These are phyloP conservation scores for Rhododendron henanense DNA, from an alignment of 148 eudicot genomes.

Conservation along the genomic window DNA sequence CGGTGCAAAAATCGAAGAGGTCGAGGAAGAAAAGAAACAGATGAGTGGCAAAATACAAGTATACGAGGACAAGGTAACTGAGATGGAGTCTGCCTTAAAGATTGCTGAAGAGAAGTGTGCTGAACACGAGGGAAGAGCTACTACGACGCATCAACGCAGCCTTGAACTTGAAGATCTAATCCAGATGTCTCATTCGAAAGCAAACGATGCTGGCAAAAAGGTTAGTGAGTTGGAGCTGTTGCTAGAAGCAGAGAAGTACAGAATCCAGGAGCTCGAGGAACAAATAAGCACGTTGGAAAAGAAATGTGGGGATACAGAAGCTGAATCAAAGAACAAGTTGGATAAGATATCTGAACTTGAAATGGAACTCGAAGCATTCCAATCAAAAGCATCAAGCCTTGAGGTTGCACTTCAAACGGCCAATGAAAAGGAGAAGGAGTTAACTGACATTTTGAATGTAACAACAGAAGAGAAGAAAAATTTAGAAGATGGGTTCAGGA, in stretches of 20 bases:
- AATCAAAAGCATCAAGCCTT: slow-evolving; percentile 40
- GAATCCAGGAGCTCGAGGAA: slow-evolving; percentile 66
- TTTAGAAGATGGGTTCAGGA: slow-evolving; percentile 46
- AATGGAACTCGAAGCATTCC: slow-evolving; percentile 45
- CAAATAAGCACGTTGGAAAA: slow-evolving; percentile 46
- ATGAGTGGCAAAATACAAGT: slow-evolving; percentile 26
- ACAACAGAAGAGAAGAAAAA: slow-evolving; percentile 51
- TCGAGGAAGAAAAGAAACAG: slow-evolving; percentile 42
- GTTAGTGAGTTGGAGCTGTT: slow-evolving; percentile 49
- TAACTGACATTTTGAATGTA: slow-evolving; percentile 34
- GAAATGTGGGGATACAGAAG: slow-evolving; percentile 49
- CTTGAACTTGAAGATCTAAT: slow-evolving; percentile 60
- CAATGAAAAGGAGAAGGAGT: slow-evolving; percentile 49
- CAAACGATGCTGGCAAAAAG: slow-evolving; percentile 58
- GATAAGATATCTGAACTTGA: slow-evolving; percentile 50
- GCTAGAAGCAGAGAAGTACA: slow-evolving; percentile 57
- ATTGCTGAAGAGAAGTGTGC: slow-evolving; percentile 31
- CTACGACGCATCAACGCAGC: slow-evolving; percentile 48
- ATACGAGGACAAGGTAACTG: slow-evolving; percentile 27
- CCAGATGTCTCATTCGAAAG: slow-evolving; percentile 54
- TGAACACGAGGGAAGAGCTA: slow-evolving; percentile 52
- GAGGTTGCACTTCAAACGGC: slow-evolving; percentile 51
- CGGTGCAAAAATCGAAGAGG: slow-evolving; percentile 17
- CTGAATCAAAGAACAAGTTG: slow-evolving; percentile 43
- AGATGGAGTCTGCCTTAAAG: slow-evolving; percentile 45